Evolutionary conservation across 345 rosid species (phyloP), one percentile per base, ranked within the genome.

Genomic region (Syzygium jambos): DNA sequence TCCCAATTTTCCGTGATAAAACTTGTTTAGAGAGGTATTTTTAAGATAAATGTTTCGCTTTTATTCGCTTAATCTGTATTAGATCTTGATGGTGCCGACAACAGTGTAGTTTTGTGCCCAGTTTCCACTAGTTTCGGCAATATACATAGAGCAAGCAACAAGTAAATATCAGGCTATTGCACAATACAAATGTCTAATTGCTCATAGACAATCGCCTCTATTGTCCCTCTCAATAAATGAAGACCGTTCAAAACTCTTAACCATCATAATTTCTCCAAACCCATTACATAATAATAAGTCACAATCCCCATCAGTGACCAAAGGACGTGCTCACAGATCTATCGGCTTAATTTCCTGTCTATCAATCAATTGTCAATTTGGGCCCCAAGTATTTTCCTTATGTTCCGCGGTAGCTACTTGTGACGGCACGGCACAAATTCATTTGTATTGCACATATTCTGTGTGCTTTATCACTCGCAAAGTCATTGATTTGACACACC

Each of bases 121-220:
- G 12, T 59, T 11, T n/a, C 15, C 65, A 25, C 5, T 57, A 0
- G 2, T 57, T 0, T 57, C 0, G 0, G 5, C n/a, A 25, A 57
- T 11, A 57, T 2, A 57, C 6, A 57, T 0, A 0, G 65, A 59
- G 23, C 0, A 0, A 56, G 27, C 0, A 2, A 3, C 23, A 0
- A 57, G 3, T 23, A 57, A 25, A 57, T 57, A 25, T 57, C 46
- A 43, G 46, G 46, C 46, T 43, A 43, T 43, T 43, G 46, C 46
- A 43, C 7, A 43, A 43, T 43, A 43, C 46, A 5, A 43, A 43
- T 43, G 46, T 43, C 46, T 43, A 43, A 43, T 43, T 43, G 46
- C 46, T 43, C 46, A 43, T 43, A 43, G 46, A 43, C 46, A 43
- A 43, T 43, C 46, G 46, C 46, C 46, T 43, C 46, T 6, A 43